Conservation (phyloP, 225 moss, liverwort and hornwort genomes). For the Pseudoscleropodium purum region DNA sequence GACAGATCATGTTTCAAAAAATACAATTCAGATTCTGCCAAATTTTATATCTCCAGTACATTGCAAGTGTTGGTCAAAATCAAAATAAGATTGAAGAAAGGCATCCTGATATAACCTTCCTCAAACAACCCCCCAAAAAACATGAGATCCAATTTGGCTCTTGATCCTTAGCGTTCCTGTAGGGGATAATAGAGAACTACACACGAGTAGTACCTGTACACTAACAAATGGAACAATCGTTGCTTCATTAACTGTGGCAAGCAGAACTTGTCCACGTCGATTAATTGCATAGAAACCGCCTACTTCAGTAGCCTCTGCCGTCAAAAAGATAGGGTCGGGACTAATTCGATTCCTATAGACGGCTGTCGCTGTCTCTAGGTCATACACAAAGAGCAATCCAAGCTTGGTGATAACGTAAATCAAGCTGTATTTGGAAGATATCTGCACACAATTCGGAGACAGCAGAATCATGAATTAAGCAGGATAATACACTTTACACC, state of each 20-base stretch:
- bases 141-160: neutral
- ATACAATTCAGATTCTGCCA: neutral
- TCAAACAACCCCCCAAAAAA: neutral
- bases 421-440: conserved; percentile 77
- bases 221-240: conserved; percentile 91
- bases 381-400: conserved; percentile 89
- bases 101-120: neutral
- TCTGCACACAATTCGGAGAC: conserved; percentile 30
- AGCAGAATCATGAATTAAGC: neutral
- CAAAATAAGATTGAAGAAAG: neutral
- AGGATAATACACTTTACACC: neutral
- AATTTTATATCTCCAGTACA: neutral
- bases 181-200: neutral
- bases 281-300: conserved; percentile 94
- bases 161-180: neutral
- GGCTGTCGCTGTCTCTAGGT: conserved; percentile 85
- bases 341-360: conserved; percentile 89
- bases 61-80: neutral
- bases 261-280: conserved; percentile 87
- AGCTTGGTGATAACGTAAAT: conserved; percentile 95
- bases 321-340: conserved; percentile 88
- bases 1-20: neutral
- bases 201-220: conserved; percentile 49
- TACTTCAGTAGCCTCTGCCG: conserved; percentile 66
- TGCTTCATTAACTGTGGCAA: conserved; percentile 85